phyloP scores from a whole-genome alignment of 495 filamentous ascomycete genomes.

The Hypoxylon trugodes region DNA sequence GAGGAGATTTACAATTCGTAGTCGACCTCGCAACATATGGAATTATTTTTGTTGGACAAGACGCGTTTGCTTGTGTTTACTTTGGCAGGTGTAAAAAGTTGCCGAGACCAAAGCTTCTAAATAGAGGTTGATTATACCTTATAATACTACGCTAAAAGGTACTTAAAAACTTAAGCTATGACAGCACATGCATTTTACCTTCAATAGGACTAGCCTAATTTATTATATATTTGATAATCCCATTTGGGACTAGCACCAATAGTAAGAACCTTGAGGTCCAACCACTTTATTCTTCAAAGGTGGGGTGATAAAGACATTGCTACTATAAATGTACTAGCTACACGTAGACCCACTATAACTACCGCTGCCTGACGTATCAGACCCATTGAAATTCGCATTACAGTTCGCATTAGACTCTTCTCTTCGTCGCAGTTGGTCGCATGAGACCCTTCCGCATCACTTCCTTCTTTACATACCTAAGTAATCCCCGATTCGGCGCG shows the following conservation, averaged over 20 bases:
- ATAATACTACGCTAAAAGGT: neutral
- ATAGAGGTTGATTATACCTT: too few relatives aligned
- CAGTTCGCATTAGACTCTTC: slow-evolving; percentile 1
- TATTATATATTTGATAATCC: neutral
- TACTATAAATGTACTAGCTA: slow-evolving; percentile 10
- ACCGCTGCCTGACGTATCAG: slow-evolving; percentile 41
- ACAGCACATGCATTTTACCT: neutral
- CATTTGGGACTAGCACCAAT: neutral
- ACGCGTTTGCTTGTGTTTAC: slow-evolving; percentile 12
- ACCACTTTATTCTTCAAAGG: neutral
- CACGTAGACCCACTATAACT: neutral
- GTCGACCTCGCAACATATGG: neutral
- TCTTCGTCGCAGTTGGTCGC: slow-evolving; percentile 20
- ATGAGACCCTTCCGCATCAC: slow-evolving; percentile 11
- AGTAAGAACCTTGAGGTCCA: slow-evolving; percentile 25
- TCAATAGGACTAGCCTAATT: neutral
- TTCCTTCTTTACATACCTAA: slow-evolving; percentile 1
- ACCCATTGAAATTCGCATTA: slow-evolving; percentile 40
- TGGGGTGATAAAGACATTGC: slow-evolving; percentile 3
- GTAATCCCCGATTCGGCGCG: slow-evolving; percentile 18
- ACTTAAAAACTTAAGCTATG: neutral
- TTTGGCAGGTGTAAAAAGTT: neutral
- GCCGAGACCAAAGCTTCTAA: too few relatives aligned
- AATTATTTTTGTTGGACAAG: neutral
- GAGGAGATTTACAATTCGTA: neutral